phyloP scores from a whole-genome alignment of 495 filamentous ascomycete species.

The Aspergillus baeticus region DNA sequence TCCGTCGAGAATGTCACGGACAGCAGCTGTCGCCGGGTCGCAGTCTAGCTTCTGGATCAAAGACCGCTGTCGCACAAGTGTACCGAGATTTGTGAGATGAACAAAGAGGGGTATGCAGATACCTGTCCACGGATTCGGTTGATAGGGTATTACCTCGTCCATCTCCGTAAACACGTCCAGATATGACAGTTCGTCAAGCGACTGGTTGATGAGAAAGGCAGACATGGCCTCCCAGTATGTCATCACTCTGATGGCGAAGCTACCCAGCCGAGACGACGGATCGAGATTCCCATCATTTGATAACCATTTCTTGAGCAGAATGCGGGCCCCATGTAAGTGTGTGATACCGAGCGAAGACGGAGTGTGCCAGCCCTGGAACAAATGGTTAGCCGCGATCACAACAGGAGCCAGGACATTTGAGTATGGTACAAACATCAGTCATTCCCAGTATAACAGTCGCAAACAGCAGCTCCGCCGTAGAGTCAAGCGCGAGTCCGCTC shows the following conservation, averaged over 20 bases:
- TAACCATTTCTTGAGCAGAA: not conserved
- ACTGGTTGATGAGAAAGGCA: not conserved
- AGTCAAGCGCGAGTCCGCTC: no score
- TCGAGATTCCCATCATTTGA: not conserved
- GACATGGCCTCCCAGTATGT: slow-evolving; percentile 5
- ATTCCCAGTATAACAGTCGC: not conserved
- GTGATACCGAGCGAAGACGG: not conserved
- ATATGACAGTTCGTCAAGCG: not conserved
- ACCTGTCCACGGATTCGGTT: not conserved
- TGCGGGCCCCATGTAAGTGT: not conserved
- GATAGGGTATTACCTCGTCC: no score
- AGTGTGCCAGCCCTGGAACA: not conserved
- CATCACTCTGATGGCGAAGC: not conserved
- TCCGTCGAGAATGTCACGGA: not conserved
- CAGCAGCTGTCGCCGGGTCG: not conserved
- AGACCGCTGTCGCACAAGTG: not conserved
- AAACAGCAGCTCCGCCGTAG: not conserved
- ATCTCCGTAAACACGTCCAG: no score
- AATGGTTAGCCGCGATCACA: not conserved
- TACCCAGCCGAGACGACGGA: not conserved
- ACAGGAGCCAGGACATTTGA: no score
- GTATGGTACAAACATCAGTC: not conserved
- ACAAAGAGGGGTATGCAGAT: slow-evolving; percentile 3
- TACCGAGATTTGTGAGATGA: not conserved
- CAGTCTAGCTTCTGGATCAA: not conserved